These are phyloP conservation scores for Diaporthe citrichinensis DNA, from an alignment of 2,329 filamentous ascomycete genomes.

Conservation along the genomic window DNA sequence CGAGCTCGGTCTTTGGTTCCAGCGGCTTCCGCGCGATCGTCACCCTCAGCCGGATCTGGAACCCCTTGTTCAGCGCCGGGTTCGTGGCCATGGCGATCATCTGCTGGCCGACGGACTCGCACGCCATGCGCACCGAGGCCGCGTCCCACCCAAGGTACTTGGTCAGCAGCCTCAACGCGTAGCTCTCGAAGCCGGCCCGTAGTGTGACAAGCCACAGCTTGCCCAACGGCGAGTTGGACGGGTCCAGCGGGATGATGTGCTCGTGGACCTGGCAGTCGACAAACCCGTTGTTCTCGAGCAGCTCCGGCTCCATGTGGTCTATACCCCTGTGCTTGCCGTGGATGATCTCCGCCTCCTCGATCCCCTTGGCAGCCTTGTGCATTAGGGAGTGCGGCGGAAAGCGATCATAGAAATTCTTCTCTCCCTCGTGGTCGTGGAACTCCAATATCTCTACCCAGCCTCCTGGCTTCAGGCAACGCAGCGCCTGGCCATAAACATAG, in stretches of 20 bases:
- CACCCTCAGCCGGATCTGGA: conserved; percentile 63
- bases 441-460: conserved; percentile 71
- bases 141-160: conserved; percentile 67
- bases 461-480: conserved; percentile 67
- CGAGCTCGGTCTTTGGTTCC: conserved; percentile 33
- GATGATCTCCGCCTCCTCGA: conserved; percentile 58
- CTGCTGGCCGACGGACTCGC: conserved; percentile 63
- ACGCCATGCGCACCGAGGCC: conserved; percentile 61
- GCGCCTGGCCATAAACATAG: conserved; percentile 67
- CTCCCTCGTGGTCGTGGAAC: conserved; percentile 62
- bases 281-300: conserved; percentile 65
- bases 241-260: conserved; percentile 63
- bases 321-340: conserved; percentile 62
- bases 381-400: conserved; percentile 63
- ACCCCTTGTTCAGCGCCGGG: conserved; percentile 56
- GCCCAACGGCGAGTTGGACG: conserved; percentile 60
- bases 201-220: conserved; percentile 68
- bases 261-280: conserved; percentile 64
- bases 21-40: conserved; percentile 66
- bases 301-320: conserved; percentile 60
- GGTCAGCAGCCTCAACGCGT: conserved; percentile 65
- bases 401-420: conserved; percentile 53
- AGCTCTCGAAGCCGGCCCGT: conserved; percentile 65
- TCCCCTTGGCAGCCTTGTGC: conserved; percentile 57
- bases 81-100: conserved; percentile 64